A percentile compares a stretch with the other conserved stretches of the same genome.
Evolutionary conservation across 106 monocot species (phyloP).

Genomic region (Platanthera guangdongensis): DNA sequence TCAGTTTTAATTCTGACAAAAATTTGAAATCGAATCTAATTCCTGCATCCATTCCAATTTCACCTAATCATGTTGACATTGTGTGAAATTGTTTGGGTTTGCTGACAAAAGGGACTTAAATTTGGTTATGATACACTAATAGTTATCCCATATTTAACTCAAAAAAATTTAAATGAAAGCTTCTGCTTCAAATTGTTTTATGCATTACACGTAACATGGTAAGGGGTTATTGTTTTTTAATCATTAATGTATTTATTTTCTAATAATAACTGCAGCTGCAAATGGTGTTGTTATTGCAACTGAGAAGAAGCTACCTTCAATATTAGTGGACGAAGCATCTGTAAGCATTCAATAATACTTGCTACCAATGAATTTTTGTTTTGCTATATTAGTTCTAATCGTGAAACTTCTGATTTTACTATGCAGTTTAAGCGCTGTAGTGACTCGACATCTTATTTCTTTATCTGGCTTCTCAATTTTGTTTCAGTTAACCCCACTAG

Average conservation of each 20-base stretch:
- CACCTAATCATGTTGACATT: too few species aligned
- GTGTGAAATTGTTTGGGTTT: too few species aligned
- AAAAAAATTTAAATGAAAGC: not conserved
- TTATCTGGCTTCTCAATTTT: not conserved
- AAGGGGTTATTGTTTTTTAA: not conserved
- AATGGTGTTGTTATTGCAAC: conserved; percentile 97
- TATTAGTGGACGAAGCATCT: conserved; percentile 90
- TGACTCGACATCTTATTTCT: not conserved
- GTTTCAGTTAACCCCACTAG: not conserved
- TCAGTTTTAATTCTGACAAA: too few species aligned
- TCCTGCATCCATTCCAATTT: too few species aligned
- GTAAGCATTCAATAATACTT: conserved; percentile 37
- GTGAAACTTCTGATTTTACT: not conserved
- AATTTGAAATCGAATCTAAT: too few species aligned
- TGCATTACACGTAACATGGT: not conserved
- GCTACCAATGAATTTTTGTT: not conserved
- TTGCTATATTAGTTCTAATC: not conserved
- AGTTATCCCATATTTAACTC: too few species aligned
- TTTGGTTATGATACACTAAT: too few species aligned
- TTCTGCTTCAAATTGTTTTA: not conserved
- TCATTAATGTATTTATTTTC: not conserved
- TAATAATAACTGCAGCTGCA: conserved; percentile 44
- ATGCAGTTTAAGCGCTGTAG: not conserved
- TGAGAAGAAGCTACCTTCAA: conserved; percentile 97
- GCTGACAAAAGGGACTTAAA: too few species aligned